Conservation (phyloP, 2,329 filamentous ascomycete genomes). For the Fusarium tricinctum region DNA sequence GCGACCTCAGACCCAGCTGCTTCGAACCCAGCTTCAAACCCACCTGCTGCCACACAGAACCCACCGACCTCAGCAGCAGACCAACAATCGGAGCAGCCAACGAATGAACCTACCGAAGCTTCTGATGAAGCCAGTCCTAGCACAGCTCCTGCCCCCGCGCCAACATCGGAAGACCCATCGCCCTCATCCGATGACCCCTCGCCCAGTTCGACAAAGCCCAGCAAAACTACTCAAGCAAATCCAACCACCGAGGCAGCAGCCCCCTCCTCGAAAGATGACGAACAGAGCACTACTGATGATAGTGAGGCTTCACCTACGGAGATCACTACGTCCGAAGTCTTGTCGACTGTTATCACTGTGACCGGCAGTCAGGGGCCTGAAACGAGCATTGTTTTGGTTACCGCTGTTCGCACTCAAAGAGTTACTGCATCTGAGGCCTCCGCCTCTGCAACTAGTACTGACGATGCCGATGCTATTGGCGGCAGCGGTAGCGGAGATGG, state of each 20-base stretch:
- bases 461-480: slow-evolving; percentile 50
- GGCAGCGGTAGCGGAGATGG: slow-evolving; percentile 38
- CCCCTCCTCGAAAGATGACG: slow-evolving; percentile 24
- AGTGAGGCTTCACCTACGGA: slow-evolving; percentile 26
- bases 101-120: slow-evolving; percentile 20
- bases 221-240: slow-evolving; percentile 19
- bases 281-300: slow-evolving; percentile 29
- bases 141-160: slow-evolving; percentile 14
- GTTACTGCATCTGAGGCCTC: slow-evolving; percentile 28
- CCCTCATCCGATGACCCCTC: slow-evolving; percentile 23
- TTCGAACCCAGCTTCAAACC: slow-evolving; percentile 21
- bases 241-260: slow-evolving; percentile 29
- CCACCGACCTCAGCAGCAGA: slow-evolving; percentile 14
- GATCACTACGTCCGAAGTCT: slow-evolving; percentile 30
- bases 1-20: slow-evolving; percentile 21
- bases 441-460: slow-evolving; percentile 45
- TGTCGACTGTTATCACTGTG: slow-evolving; percentile 47
- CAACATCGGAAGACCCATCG: slow-evolving; percentile 26
- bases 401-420: slow-evolving; percentile 43
- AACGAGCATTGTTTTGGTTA: slow-evolving; percentile 50
- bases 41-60: slow-evolving; percentile 20
- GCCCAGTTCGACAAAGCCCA: slow-evolving; percentile 5
- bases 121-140: slow-evolving; percentile 25
- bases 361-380: slow-evolving; percentile 39
- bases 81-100: slow-evolving; percentile 9